Conservation (phyloP, 2,329 filamentous ascomycete genomes). For the Ceratocystis diversiconidia region DNA sequence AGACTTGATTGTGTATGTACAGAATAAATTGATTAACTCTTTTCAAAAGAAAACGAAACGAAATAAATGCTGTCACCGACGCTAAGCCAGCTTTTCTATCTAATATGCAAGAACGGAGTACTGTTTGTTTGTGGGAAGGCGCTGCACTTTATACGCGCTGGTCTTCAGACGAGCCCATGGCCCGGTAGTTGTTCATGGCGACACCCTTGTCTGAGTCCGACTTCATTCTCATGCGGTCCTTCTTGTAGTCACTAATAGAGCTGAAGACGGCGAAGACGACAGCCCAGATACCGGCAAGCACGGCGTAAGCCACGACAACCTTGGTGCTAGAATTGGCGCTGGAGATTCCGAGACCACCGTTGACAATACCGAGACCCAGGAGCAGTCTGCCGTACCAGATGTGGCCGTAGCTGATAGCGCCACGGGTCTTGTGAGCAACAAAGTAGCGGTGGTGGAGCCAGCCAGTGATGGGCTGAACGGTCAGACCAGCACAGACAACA, state of each 20-base stretch:
- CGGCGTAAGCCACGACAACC: slow-evolving; percentile 40
- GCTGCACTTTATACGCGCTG: neutral
- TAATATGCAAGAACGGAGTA: neutral
- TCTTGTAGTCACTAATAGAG: slow-evolving; percentile 14
- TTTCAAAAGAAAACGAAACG: neutral
- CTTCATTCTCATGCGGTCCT: slow-evolving; percentile 4
- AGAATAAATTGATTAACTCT: neutral
- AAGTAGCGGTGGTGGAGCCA: slow-evolving; percentile 43
- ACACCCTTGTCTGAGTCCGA: slow-evolving; percentile 2
- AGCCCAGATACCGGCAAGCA: slow-evolving; percentile 38
- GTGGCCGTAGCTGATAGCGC: slow-evolving; percentile 40
- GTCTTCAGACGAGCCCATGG: neutral
- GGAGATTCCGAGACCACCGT: slow-evolving; percentile 47
- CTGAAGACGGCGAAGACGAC: slow-evolving; percentile 21
- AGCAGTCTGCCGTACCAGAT: slow-evolving; percentile 48
- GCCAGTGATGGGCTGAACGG: slow-evolving; percentile 45
- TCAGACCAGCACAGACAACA: slow-evolving; percentile 38
- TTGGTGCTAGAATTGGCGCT: slow-evolving; percentile 30
- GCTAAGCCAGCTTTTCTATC: neutral
- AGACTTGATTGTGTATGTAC: neutral
- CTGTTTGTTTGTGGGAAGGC: neutral
- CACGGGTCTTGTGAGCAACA: slow-evolving; percentile 33
- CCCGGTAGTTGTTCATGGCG: slow-evolving; percentile 7
- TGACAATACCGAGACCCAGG: slow-evolving; percentile 45
- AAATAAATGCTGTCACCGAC: neutral